Percentiles rank a stretch among this genome's conserved stretches.
phyloP scores from a whole-genome alignment of 257 asterid genomes.

The Vinca minor region DNA sequence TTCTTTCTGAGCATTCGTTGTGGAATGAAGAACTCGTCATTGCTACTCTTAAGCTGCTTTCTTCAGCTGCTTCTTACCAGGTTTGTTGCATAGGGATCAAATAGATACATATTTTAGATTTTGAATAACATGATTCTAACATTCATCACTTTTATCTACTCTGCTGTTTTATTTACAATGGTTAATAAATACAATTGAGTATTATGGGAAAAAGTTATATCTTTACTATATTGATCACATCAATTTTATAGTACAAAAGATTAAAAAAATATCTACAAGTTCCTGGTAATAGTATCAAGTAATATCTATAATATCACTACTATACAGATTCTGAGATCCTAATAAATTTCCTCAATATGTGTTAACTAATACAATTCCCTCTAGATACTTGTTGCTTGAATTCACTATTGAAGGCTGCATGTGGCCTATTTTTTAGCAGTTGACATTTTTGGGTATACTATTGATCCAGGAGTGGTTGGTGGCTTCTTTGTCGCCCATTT shows the following conservation, averaged over 20 bases:
- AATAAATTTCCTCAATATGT: too few species aligned
- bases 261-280: too few species aligned
- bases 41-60: conserved; percentile 56
- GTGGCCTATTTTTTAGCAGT: not conserved
- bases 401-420: not conserved
- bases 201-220: too few species aligned
- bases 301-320: too few species aligned
- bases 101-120: not conserved
- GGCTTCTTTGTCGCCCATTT: not conserved
- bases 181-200: not conserved
- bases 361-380: too few species aligned
- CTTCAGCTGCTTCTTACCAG: conserved; percentile 70
- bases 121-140: not conserved
- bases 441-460: not conserved
- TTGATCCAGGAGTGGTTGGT: not conserved
- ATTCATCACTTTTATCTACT: not conserved
- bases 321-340: too few species aligned
- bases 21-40: conserved; percentile 56
- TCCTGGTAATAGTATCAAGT: too few species aligned
- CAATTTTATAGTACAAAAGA: too few species aligned
- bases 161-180: not conserved
- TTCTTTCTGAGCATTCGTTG: conserved; percentile 51
- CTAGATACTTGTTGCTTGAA: not conserved
- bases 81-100: conserved; percentile 21
- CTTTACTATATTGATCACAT: too few species aligned